Evolutionary conservation across 495 filamentous ascomycete species (phyloP).

Genomic region (Neurospora sp.): DNA sequence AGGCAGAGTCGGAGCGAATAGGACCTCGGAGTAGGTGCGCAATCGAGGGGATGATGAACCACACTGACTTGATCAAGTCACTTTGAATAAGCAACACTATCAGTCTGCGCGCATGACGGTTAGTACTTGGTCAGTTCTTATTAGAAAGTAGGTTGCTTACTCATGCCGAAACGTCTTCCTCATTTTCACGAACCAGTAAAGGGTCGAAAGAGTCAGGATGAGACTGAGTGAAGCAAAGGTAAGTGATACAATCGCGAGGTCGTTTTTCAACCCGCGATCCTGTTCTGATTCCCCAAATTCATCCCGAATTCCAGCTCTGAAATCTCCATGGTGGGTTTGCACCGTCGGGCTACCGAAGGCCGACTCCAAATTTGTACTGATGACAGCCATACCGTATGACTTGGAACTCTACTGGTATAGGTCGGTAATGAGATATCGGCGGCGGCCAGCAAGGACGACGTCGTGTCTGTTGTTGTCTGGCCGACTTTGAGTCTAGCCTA

Average conservation of each 20-base stretch:
- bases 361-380: neutral
- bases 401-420: neutral
- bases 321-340: neutral
- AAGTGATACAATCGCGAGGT: constrained; percentile 18
- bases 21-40: constrained; percentile 37
- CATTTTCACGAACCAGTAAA: constrained; percentile 71
- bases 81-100: constrained; percentile 62
- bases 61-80: constrained; percentile 56
- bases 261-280: neutral
- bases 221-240: constrained; percentile 41
- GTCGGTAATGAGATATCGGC: neutral
- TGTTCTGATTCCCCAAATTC: neutral
- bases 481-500: constrained; percentile 13
- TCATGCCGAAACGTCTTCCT: constrained; percentile 62
- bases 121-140: neutral
- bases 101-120: constrained; percentile 32
- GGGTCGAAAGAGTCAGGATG: constrained; percentile 35
- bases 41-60: constrained; percentile 53
- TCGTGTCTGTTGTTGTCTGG: neutral
- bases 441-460: neutral
- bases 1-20: constrained; percentile 37
- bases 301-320: neutral
- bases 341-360: neutral
- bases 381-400: neutral
- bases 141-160: constrained; percentile 31